Evolutionary conservation across 176 grass and related monocot species (phyloP), one percentile per base, ranked within the genome.

Genomic region (Tillandsia fasciculata): DNA sequence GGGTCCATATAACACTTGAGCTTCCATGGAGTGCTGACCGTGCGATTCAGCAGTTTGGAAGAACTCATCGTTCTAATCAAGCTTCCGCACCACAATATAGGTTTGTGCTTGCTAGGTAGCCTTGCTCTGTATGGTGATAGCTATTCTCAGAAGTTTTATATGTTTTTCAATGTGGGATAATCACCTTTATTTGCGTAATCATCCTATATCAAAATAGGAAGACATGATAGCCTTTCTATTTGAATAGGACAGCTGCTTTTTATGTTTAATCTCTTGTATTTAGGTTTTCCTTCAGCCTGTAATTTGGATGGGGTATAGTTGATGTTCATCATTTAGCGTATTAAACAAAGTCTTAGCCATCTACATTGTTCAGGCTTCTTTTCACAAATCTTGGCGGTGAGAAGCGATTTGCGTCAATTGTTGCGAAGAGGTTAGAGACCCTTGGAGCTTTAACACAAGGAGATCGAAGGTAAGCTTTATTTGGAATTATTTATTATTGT

Each of bases 1-100:
- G 94, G 80, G 82, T 99, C 70, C 94, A 99, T 64, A 83, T 99
- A 80, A 99, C 94, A 74, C 94, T 99, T 82, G 94, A 99, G 81
- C 86, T 99, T 52, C 94, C 94, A 69, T 99, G 94, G 94, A 99
- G 94, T 82, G 94, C 94, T 73, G 94, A 93, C 68, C 84, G 94
- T 70, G 94, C 94, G 27, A 99, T 99, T 79, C 94, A 93, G 68
- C 94, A 99, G 67, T 99, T 93, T 67, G 94, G 94, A 64, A 88
- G 94, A 86, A 90, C 87, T 61, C 89, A 99, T 85, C 89, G 94
- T 74, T 99, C 94, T 83, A 99, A 99, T 82, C 94, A 99, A 88
- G 91, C 87, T 72, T 93, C 89, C 77, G 89, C 94, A 68, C 94
- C 94, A 14, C 84, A 99, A 80, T 99, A 99, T 82, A 99, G 87